These are phyloP conservation scores for Blastobotrys chiropterorum DNA, from an alignment of 805 yeast species.

Conservation along the genomic window DNA sequence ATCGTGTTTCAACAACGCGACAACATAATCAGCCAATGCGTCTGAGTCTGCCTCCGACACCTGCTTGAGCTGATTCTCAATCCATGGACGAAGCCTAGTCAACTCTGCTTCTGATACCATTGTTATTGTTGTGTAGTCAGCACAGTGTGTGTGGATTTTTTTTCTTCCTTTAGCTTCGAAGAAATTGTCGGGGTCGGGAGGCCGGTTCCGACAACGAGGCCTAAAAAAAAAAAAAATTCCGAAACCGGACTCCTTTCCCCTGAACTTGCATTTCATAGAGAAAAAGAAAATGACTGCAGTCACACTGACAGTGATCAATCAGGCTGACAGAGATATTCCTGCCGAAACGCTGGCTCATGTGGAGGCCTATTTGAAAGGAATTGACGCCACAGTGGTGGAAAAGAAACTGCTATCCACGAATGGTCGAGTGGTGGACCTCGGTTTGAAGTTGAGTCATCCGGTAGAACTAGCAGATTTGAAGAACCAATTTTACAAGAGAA, in stretches of 20 bases:
- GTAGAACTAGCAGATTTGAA: neutral
- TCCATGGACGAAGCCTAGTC: slow-evolving; percentile 21
- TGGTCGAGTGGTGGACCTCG: neutral
- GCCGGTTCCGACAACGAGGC: too few relatives aligned
- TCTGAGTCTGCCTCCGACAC: slow-evolving; percentile 37
- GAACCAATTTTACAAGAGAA: neutral
- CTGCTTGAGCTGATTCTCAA: slow-evolving; percentile 13
- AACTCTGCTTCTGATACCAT: slow-evolving; percentile 17
- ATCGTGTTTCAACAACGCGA: slow-evolving; percentile 37
- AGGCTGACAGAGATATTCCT: neutral
- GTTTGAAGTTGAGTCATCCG: neutral
- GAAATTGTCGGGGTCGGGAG: too few relatives aligned
- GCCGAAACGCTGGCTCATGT: neutral
- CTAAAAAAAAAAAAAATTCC: neutral
- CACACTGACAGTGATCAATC: neutral
- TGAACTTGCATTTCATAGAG: too few relatives aligned
- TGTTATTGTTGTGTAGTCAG: too few relatives aligned
- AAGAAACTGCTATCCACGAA: neutral
- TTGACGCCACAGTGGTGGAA: too few relatives aligned
- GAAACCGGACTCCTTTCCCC: neutral
- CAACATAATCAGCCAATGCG: slow-evolving; percentile 40
- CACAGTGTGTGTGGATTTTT: too few relatives aligned
- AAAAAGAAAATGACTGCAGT: neutral
- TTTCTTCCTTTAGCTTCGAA: too few relatives aligned
- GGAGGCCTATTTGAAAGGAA: too few relatives aligned